Evolutionary conservation across 176 grass and related monocot species (phyloP), one percentile per base, ranked within the genome.

Genomic region (Cenchrus americanus): DNA sequence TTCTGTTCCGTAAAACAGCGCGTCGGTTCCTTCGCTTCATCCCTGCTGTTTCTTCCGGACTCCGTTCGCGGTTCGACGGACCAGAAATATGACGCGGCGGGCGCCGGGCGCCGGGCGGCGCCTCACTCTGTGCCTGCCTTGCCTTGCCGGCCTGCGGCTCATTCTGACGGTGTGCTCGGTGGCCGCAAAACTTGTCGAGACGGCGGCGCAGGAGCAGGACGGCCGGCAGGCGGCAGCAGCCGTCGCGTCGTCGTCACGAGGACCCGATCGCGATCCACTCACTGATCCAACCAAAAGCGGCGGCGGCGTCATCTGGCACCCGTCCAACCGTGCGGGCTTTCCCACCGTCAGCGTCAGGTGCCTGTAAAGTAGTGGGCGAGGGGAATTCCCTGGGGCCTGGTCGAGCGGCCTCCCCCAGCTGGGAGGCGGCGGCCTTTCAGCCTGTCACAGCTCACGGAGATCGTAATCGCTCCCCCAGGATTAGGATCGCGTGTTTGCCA

Each of bases 381-480:
- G 60, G 10, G 76, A 69, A 84, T 88, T 85, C 87, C 61, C 77
- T 69, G 62, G 60, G 69, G 14, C 55, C 79, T 71, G 30, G 14
- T 14, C 42, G 57, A 13, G 48, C 15, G 61, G 61, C 46, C 66
- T 51, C 57, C 6, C 26, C 17, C 77, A 76, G 14, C 82, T 19
- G 42, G 32, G 14, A 7, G 17, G 30, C 59, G 54, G 55, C 57
- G 2, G 66, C 84, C 52, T 79, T 79, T 79, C 17, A 73, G 73
- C 32, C 66, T 63, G 65, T 77, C 23, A 71, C 47, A 71, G 40
- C 68, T 72, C 78, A 85, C 22, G 78, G 11, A 62, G 22, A 79
- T 74, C 76, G 46, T 19, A 26, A 66, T 88, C 51, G 14, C 49
- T 37, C 34, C 34, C 34, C 61, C 41, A 50, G 43, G 51, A 48